Evolutionary conservation across 257 asterid genomes (phyloP).

Genomic region (Sherardia arvensis): DNA sequence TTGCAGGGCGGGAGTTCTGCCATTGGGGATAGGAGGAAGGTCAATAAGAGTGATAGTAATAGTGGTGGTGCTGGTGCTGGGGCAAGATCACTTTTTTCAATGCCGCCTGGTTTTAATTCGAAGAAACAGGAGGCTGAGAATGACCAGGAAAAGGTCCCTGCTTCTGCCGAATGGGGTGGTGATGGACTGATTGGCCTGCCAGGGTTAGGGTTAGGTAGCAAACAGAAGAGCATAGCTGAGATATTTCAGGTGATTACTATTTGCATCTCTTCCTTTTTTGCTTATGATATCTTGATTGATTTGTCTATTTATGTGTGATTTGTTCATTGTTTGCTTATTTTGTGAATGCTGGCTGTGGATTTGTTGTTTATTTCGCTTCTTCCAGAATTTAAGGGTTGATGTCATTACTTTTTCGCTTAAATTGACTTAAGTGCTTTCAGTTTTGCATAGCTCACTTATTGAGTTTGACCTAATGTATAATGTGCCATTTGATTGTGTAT

Average conservation of each 20-base stretch:
- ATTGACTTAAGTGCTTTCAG: no score
- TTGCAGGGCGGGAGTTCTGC: constrained; percentile 81
- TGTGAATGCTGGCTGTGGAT: not conserved
- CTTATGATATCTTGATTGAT: not conserved
- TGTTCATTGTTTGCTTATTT: not conserved
- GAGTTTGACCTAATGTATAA: no score
- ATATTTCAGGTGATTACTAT: constrained; percentile 55
- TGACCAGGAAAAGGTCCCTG: constrained; percentile 44
- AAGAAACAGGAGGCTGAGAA: constrained; percentile 48
- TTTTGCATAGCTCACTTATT: no score
- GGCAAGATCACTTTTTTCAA: constrained; percentile 53
- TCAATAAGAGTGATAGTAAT: constrained; percentile 51
- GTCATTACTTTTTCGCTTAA: not conserved
- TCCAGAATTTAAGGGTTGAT: no score
- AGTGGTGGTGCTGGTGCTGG: constrained; percentile 44
- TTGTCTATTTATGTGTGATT: not conserved
- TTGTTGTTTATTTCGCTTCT: no score
- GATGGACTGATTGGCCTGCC: constrained; percentile 95
- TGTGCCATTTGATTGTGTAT: no score
- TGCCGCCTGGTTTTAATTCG: constrained; percentile 63
- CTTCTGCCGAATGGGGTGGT: constrained; percentile 71
- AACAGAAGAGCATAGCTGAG: constrained; percentile 76
- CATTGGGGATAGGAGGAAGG: constrained; percentile 89
- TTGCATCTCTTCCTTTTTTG: not conserved
- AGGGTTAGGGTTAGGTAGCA: constrained; percentile 65